Evolutionary conservation across 768 basidiomycete species (phyloP), one percentile per base, ranked within the genome.

Genomic region (Amanita jacksonii): DNA sequence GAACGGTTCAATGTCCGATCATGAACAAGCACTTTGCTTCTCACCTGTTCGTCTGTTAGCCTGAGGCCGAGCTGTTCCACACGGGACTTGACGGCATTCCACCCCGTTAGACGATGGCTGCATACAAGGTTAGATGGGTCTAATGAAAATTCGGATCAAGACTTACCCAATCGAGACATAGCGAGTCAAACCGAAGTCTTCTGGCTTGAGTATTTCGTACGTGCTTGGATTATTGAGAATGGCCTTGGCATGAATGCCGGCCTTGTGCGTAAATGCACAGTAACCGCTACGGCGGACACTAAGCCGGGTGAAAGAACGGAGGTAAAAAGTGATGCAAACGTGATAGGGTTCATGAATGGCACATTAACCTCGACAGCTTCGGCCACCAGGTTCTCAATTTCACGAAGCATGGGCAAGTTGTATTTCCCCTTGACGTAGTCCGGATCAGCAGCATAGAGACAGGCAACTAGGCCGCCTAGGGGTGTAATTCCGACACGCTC

Each of bases 401-500:
- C 96, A 55, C 96, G 87, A 43, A 99, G 83, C 88, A 94, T 93
- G 48, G 78, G 66, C 34, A 98, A 79, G 66, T 98, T 96, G 74
- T 98, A 99, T 82, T 99, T 99, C 78, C 76, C 64, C 77, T 97
- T 98, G 81, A 98, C 94, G 62, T 97, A 97, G 60, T 98, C 96
- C 19, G 94, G 94, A 68, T 97, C 82, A 58, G 90, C 91, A 48
- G 91, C 90, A 59, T 94, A 92, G 57, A 99, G 77, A 65, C 96
- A 93, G 16, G 96, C 94, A 45, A 99, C 79, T 48, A 99, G 79
- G 41, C 94, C 96, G 38, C 96, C 96, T 9, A 98, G 83, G 52
- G 96, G 90, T 20, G 96, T 98, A 63, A 99, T 99, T 49, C 96
- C 96, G 51, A 98, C 96, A 57, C 96, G 85, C 66, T 99, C 96